Base-by-base conservation (phyloP, 768 basidiomycete genomes). In the Xerocomus brunneocitrinus region DNA sequence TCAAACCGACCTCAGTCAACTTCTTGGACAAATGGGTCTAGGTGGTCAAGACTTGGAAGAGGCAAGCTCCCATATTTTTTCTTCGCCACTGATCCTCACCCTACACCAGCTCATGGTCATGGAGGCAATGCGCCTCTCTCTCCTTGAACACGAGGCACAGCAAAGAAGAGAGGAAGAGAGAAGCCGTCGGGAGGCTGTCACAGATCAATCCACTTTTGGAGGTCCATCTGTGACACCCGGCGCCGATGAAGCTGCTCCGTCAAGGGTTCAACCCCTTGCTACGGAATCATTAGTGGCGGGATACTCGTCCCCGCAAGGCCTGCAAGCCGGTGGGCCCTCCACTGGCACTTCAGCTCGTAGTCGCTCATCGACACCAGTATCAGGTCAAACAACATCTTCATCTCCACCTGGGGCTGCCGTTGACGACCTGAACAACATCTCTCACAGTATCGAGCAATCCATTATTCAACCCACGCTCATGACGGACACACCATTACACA, bases 111-210 rank as follows among this genome's bases (percentile, higher is more conserved):
- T 99, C 41, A 98, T 98, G 95, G 76, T 99, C 50, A 95, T 95
- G 91, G 97, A 98, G 73, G 97, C 97, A 5, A 98, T 99, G 94
- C 84, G 95, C 50, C 74, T 97, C 53, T 97, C 93, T 27, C 76
- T 98, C 59, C 67, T 97, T 45, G 95, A 98, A 53, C 94, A 98
- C 63, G 95, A 98, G 71, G 93, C 93, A 63, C 89, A 93, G 51
- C 91, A 93, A 66, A 79, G 83, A 62, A 84, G 82, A 64, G 82
- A 89, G 52, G 86, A 83, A 62, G 82, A 87, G 68, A 84, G 80
- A 70, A 79, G 72, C 63, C 83, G 81, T 70, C 75, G 74, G 47
- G 76, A 75, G 41, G 73, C 69, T 30, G 70, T 67, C 40, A 69
- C 66, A 32, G 71, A 70, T 5, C 71, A 71, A 54, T 74, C 69